These are phyloP conservation scores for Moelleriella libera DNA, from an alignment of 2,329 filamentous ascomycete species.

Conservation along the genomic window DNA sequence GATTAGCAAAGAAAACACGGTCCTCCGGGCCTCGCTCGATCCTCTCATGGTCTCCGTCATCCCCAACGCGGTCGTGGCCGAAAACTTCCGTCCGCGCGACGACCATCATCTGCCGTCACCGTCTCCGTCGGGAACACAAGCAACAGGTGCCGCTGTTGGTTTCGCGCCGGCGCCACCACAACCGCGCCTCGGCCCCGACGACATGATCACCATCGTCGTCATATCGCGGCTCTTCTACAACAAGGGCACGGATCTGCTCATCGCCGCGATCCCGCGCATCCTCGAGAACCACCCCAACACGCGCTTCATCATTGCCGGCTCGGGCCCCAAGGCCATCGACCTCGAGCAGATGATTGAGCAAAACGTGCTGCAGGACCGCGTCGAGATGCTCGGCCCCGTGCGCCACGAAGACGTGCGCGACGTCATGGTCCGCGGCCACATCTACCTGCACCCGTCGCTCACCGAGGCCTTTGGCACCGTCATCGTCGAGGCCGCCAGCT, in stretches of 20 bases:
- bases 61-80: constrained; percentile 91
- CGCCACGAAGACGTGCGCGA: constrained; percentile 94
- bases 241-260: constrained; percentile 94
- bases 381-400: constrained; percentile 82
- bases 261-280: constrained; percentile 87
- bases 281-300: constrained; percentile 82
- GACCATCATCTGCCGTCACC: constrained; percentile 18
- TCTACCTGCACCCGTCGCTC: constrained; percentile 87
- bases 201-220: constrained; percentile 90
- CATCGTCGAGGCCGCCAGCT: constrained; percentile 92
- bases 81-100: constrained; percentile 69
- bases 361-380: constrained; percentile 83
- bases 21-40: constrained; percentile 83
- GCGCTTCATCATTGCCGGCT: constrained; percentile 91
- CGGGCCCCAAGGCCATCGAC: constrained; percentile 92
- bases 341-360: constrained; percentile 96
- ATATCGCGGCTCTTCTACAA: constrained; percentile 98
- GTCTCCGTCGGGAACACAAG: constrained; percentile 21
- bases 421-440: constrained; percentile 93
- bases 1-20: constrained; percentile 91
- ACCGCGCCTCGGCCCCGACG: constrained; percentile 62
- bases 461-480: constrained; percentile 97
- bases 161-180: constrained; percentile 27
- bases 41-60: constrained; percentile 97
- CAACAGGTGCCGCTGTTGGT: neutral